Base-by-base conservation (phyloP, 306 rosid species). In the Medicago truncatula region DNA sequence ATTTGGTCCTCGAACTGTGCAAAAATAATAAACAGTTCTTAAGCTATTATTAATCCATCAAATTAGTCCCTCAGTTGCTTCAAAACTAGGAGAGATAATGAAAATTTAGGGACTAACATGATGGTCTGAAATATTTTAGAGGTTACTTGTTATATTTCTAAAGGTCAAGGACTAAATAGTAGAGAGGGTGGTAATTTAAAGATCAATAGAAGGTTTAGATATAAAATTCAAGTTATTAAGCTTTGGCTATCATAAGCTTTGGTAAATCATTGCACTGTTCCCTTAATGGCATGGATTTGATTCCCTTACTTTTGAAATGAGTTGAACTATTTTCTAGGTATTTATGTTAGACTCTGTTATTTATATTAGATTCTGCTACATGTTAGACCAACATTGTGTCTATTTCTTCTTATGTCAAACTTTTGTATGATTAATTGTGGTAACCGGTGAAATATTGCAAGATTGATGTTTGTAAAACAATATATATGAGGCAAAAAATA, bases 201-300 rank as follows among this genome's bases (percentile, higher is more conserved):
- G 52, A 4, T 6, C 52, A 46, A 34, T 34, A 4, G 38, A 34
- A 34, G 38, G 38, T 34, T 34, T 34, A 5, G 38, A 34, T 4
- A 34, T 34, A 7, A 34, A 34, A 34, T 34, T 34, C 38, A 31
- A 3, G 36, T 31, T 31, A 31, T 66, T 18, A 54, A n/a, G 72
- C 71, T 75, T 68, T 75, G 58, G 63, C 25, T 50, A 28, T 39
- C 53, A 46, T 50, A 67, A 46, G 70, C 62, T 58, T n/a, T n/a
- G n/a, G n/a, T n/a, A 81, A 80, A 59, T 25, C 65, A 74, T 67
- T 60, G 44, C 31, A 18, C 25, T 57, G 12, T 31, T 41, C 46
- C 56, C 56, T 18, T 8, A 2, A 43, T 52, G 17, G 23, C 41
- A 31, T 67, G 76, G 64, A 14, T 78, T 7, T 44, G 17, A 69